Evolutionary conservation across 176 grass and related monocot species (phyloP).

Genomic region (Oryza glumipatula): DNA sequence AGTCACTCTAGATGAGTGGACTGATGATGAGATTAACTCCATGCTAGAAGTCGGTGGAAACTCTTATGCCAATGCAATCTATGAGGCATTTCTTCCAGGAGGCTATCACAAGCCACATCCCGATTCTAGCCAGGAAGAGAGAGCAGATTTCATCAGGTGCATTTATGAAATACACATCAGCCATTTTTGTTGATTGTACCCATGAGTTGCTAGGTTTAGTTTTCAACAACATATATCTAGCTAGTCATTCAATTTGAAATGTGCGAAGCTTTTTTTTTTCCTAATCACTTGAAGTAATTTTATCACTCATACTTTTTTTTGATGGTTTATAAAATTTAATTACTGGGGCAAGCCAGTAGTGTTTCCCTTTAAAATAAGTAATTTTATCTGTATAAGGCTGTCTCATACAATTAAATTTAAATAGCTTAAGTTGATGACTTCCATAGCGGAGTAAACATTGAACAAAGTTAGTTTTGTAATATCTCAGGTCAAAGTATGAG

Average conservation of each 20-base stretch:
- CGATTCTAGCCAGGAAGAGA: slow-evolving; percentile 59
- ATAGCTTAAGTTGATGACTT: neutral
- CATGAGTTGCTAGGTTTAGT: slow-evolving; percentile 7
- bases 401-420: neutral
- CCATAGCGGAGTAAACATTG: neutral
- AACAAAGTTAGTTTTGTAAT: slow-evolving; percentile 23
- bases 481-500: slow-evolving; percentile 75
- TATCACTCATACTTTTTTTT: neutral
- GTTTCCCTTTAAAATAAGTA: neutral
- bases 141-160: slow-evolving; percentile 72
- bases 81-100: slow-evolving; percentile 79
- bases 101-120: slow-evolving; percentile 57
- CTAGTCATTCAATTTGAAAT: slow-evolving; percentile 20
- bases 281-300: neutral
- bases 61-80: slow-evolving; percentile 78
- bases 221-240: slow-evolving; percentile 11
- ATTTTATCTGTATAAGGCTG: neutral
- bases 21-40: slow-evolving; percentile 63
- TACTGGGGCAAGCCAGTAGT: too few species aligned
- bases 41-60: slow-evolving; percentile 82
- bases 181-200: neutral
- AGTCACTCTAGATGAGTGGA: slow-evolving; percentile 74
- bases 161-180: too few species aligned
- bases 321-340: too few species aligned
- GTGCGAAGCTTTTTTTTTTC: neutral